Conservation (phyloP, 139 green algal species). For the Diplosphaera chodatii region DNA sequence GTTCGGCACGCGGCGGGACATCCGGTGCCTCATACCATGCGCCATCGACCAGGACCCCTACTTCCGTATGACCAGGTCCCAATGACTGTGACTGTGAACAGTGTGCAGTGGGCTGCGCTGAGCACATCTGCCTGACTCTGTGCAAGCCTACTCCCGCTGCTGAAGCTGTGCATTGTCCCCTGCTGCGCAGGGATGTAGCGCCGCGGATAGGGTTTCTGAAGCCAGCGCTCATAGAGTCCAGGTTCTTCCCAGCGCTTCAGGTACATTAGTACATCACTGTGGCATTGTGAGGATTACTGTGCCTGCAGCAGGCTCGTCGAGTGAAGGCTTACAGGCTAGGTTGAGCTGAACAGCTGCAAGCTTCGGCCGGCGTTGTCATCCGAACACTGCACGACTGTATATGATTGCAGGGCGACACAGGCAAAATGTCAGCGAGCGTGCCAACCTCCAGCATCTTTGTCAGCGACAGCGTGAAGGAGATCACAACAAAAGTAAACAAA, state of each 20-base stretch:
- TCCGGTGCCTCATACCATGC: slow-evolving; percentile 95
- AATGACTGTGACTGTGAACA: background rate
- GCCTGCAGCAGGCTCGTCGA: too few relatives aligned
- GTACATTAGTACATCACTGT: slow-evolving; percentile 1
- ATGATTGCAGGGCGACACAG: slow-evolving; percentile 86
- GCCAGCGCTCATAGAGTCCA: slow-evolving; percentile 75
- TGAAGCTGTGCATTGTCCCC: too few relatives aligned
- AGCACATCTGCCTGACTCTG: background rate
- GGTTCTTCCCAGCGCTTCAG: slow-evolving; percentile 91
- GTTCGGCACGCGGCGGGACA: slow-evolving; percentile 77
- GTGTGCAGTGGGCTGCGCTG: too few relatives aligned
- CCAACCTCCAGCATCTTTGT: slow-evolving; percentile 89
- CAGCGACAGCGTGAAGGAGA: slow-evolving; percentile 81
- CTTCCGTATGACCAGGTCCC: slow-evolving; percentile 20
- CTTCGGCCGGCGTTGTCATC: too few relatives aligned
- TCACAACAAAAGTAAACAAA: slow-evolving; percentile 89
- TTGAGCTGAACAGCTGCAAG: too few relatives aligned
- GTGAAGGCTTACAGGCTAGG: too few relatives aligned
- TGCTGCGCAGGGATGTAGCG: slow-evolving; percentile 22
- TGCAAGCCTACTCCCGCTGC: too few relatives aligned
- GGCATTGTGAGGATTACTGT: background rate
- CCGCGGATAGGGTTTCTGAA: slow-evolving; percentile 37
- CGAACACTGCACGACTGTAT: too few relatives aligned
- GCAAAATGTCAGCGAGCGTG: slow-evolving; percentile 95
- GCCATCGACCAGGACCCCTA: slow-evolving; percentile 88